phyloP scores from a whole-genome alignment of 2,329 filamentous ascomycete species.

The Apiospora kogelbergensis region DNA sequence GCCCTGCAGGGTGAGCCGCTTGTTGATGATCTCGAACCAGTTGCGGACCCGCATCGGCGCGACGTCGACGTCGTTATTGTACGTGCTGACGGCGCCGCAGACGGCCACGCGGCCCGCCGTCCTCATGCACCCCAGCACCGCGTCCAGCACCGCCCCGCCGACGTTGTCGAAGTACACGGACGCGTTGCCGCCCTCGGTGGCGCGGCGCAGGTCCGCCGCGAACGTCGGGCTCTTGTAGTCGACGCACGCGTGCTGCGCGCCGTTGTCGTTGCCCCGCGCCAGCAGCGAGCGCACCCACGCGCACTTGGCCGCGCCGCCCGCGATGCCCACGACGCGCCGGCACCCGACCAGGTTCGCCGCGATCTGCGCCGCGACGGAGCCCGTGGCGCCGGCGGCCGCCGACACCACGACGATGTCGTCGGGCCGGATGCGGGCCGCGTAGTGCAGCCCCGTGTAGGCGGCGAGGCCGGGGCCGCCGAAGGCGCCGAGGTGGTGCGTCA shows the following conservation, averaged over 20 bases:
- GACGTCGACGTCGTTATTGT: conserved; percentile 31
- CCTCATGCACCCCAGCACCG: conserved; percentile 27
- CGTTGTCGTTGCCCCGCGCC: conserved; percentile 51
- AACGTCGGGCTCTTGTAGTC: conserved; percentile 64
- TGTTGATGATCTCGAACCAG: conserved; percentile 43
- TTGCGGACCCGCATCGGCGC: conserved; percentile 35
- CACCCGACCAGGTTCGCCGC: conserved; percentile 77
- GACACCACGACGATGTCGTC: conserved; percentile 82
- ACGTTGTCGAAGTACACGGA: conserved; percentile 64
- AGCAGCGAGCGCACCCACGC: conserved; percentile 58
- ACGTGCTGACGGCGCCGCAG: conserved; percentile 37
- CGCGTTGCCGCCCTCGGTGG: conserved; percentile 49
- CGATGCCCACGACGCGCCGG: conserved; percentile 72
- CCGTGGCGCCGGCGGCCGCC: conserved; percentile 78
- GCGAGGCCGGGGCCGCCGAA: conserved; percentile 37
- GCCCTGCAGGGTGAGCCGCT: conserved; percentile 40
- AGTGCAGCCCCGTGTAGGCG: conserved; percentile 43
- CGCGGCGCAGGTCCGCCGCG: conserved; percentile 49
- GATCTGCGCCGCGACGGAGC: conserved; percentile 79
- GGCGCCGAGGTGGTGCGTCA: conserved; percentile 29
- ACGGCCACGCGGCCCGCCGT: conserved; percentile 25
- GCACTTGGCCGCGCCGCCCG: conserved; percentile 74
- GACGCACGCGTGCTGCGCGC: conserved; percentile 89
- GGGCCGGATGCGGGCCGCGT: conserved; percentile 57
- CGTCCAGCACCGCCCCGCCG: conserved; percentile 51